Conservation (phyloP, 495 filamentous ascomycete genomes). For the Talaromyces wortmannii region DNA sequence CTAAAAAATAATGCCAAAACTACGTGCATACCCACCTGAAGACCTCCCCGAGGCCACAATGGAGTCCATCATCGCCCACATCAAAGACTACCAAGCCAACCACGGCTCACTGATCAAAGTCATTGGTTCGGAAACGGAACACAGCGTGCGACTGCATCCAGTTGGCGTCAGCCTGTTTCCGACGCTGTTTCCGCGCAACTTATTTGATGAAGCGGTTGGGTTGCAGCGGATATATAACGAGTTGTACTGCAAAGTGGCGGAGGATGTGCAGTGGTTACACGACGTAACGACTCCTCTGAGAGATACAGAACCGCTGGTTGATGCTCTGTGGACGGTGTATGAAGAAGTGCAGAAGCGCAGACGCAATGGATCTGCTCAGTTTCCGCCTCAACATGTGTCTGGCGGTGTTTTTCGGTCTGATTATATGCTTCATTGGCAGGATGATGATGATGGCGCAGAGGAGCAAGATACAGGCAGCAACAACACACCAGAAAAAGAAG, state of each 20-base stretch:
- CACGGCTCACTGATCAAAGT: constrained; percentile 72
- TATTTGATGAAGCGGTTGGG: constrained; percentile 60
- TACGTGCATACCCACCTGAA: neutral
- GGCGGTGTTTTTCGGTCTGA: constrained; percentile 84
- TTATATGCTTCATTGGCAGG: constrained; percentile 68
- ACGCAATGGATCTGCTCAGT: neutral
- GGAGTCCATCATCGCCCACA: constrained; percentile 38
- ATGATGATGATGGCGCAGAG: neutral
- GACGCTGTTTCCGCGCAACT: constrained; percentile 63
- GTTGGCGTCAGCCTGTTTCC: constrained; percentile 81
- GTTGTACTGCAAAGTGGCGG: constrained; percentile 69
- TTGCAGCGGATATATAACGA: constrained; percentile 74
- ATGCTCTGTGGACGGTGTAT: constrained; percentile 71
- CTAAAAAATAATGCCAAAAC: neutral
- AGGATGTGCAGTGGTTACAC: constrained; percentile 65
- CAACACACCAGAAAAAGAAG: neutral
- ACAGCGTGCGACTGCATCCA: constrained; percentile 57
- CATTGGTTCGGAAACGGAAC: constrained; percentile 43
- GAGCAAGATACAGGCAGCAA: neutral
- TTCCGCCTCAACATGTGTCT: constrained; percentile 55
- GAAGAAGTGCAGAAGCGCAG: constrained; percentile 50
- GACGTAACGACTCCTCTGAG: constrained; percentile 31
- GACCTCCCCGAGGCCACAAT: neutral
- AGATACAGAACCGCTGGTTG: constrained; percentile 61
- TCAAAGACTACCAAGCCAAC: constrained; percentile 79